Evolutionary conservation across 805 yeast genomes (phyloP).

Genomic region (Candida loeiensis): DNA sequence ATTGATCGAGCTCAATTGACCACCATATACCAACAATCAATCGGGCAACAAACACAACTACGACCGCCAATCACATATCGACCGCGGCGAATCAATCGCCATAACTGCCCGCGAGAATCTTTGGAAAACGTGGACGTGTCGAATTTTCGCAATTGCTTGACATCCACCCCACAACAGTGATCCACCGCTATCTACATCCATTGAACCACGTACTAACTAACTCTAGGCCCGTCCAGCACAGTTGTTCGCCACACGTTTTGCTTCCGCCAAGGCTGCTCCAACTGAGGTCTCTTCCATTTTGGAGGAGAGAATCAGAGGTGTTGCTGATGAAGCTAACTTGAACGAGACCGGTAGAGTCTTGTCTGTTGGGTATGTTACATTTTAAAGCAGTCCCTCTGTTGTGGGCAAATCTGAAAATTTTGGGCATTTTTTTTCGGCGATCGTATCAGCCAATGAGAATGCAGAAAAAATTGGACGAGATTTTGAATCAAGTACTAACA

Average conservation of each 20-base stretch:
- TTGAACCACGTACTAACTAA: slow-evolving; percentile 24
- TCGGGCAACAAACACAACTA: background rate
- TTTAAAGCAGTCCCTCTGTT: background rate
- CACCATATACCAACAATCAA: too few relatives aligned
- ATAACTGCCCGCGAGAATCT: too few relatives aligned
- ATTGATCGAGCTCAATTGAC: slow-evolving; percentile 1
- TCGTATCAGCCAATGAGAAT: slow-evolving; percentile 7
- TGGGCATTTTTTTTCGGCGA: slow-evolving; percentile 6
- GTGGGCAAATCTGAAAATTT: slow-evolving; percentile 4
- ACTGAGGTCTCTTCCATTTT: slow-evolving; percentile 98
- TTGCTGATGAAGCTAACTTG: slow-evolving; percentile 93
- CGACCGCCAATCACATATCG: background rate
- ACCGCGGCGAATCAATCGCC: background rate
- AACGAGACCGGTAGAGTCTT: slow-evolving; percentile 99
- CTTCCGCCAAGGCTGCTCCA: slow-evolving; percentile 97
- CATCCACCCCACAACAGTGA: too few relatives aligned
- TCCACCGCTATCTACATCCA: background rate
- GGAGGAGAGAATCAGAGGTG: slow-evolving; percentile 99
- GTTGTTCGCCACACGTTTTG: slow-evolving; percentile 72
- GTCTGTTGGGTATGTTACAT: slow-evolving; percentile 76
- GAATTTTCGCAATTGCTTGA: background rate
- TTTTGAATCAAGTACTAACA: slow-evolving; percentile 33
- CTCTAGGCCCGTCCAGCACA: slow-evolving; percentile 68
- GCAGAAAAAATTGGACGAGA: slow-evolving; percentile 5
- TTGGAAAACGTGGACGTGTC: too few relatives aligned